phyloP scores from a whole-genome alignment of 2,329 filamentous ascomycete genomes.

The Colletotrichum neosansevieriae region DNA sequence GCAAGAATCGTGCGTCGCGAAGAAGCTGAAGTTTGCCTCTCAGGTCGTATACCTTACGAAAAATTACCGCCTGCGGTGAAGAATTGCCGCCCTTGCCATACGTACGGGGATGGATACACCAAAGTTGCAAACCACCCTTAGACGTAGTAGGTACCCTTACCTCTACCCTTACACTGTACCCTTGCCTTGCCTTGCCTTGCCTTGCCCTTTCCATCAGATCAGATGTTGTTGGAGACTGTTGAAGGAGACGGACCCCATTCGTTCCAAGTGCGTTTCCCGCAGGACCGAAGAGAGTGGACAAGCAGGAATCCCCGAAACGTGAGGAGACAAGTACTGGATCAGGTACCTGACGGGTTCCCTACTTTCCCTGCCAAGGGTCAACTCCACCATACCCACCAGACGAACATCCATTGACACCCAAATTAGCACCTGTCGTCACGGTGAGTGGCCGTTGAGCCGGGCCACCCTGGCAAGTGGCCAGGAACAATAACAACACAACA shows the following conservation, averaged over 20 bases:
- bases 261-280: conserved; percentile 12
- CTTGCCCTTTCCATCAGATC: conserved; percentile 6
- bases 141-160: too few relatives aligned
- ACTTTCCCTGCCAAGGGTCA: background rate
- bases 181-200: background rate
- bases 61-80: conserved; percentile 23
- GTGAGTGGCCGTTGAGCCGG: conserved; percentile 32
- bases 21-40: background rate
- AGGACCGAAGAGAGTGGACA: conserved; percentile 6
- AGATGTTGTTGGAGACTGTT: conserved; percentile 21
- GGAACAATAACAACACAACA: conserved; percentile 20
- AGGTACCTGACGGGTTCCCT: conserved; percentile 17
- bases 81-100: conserved; percentile 29
- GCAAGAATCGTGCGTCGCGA: background rate
- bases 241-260: conserved; percentile 7
- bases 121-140: too few relatives aligned
- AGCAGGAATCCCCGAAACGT: conserved; percentile 31
- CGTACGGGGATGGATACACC: background rate
- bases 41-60: too few relatives aligned
- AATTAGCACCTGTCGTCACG: conserved; percentile 38
- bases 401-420: conserved; percentile 27
- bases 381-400: conserved; percentile 20
- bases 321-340: conserved; percentile 30
- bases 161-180: background rate
- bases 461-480: conserved; percentile 24